Evolutionary conservation across 805 yeast species (phyloP).

Genomic region (Komagataella pastoris): DNA sequence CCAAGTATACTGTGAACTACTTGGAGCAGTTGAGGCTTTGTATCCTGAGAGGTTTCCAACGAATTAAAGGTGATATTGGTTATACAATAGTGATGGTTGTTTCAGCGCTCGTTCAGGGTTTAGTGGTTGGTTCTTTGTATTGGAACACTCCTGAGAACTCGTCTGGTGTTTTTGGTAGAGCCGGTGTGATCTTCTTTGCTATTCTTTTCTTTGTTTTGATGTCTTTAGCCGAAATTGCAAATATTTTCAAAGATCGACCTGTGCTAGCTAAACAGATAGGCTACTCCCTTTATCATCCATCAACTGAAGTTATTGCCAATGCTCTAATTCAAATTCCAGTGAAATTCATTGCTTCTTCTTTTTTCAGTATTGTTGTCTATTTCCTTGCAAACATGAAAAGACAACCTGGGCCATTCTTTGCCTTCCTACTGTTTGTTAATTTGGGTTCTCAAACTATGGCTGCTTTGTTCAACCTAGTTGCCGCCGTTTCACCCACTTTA

Average conservation of each 20-base stretch:
- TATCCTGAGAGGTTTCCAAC: constrained; percentile 37
- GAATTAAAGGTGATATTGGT: constrained; percentile 42
- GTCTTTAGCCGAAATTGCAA: constrained; percentile 32
- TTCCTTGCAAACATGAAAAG: constrained; percentile 41
- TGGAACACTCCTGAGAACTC: constrained; percentile 37
- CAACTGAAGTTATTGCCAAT: constrained; percentile 58
- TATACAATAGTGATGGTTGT: constrained; percentile 29
- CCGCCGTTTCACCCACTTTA: constrained; percentile 33
- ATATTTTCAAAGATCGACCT: constrained; percentile 36
- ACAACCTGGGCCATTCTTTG: constrained; percentile 41
- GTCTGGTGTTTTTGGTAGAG: constrained; percentile 46
- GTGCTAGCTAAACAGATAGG: constrained; percentile 59
- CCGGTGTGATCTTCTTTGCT: constrained; percentile 49
- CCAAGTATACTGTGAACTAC: constrained; percentile 31
- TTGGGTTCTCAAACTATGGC: constrained; percentile 32
- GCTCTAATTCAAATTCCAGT: constrained; percentile 51
- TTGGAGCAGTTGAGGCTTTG: constrained; percentile 35
- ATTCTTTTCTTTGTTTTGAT: constrained; percentile 37
- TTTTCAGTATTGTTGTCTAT: constrained; percentile 35
- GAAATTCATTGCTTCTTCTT: constrained; percentile 30
- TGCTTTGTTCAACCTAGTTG: constrained; percentile 38
- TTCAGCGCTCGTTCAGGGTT: constrained; percentile 42
- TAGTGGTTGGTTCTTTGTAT: constrained; percentile 51
- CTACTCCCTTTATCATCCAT: constrained; percentile 61
- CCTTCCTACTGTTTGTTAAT: constrained; percentile 29